Conservation (phyloP, 345 rosid genomes). For the Limnanthes douglasii region DNA sequence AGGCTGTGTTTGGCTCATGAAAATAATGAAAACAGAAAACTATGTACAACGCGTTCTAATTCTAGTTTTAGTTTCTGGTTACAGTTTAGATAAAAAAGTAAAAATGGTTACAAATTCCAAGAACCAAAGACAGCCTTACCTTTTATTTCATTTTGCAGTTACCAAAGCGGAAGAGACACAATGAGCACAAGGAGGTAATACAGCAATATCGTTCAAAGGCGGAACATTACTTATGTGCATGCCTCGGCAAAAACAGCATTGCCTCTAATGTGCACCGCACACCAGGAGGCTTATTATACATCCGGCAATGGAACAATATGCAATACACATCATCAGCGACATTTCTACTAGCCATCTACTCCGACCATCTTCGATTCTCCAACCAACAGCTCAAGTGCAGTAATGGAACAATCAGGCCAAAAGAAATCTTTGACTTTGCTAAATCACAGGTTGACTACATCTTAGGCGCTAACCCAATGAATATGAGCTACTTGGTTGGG, state of each 20-base stretch:
- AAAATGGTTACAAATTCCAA: too few species aligned
- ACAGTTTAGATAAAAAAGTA: too few species aligned
- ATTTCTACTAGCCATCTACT: slow-evolving; percentile 31
- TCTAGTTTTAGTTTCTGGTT: too few species aligned
- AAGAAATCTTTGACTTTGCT: slow-evolving; percentile 18
- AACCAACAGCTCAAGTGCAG: slow-evolving; percentile 19
- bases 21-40: too few species aligned
- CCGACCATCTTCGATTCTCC: slow-evolving; percentile 23
- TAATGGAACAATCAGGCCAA: slow-evolving; percentile 9
- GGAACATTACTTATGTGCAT: slow-evolving; percentile 37
- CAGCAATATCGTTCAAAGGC: slow-evolving; percentile 28
- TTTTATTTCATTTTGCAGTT: too few species aligned
- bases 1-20: too few species aligned
- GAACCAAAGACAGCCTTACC: too few species aligned
- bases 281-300: slow-evolving; percentile 34
- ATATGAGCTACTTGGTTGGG: slow-evolving; percentile 45
- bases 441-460: slow-evolving; percentile 52
- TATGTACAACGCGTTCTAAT: too few species aligned
- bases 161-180: slow-evolving; percentile 13
- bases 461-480: slow-evolving; percentile 41
- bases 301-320: slow-evolving; percentile 62
- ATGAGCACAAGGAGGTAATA: slow-evolving; percentile 8
- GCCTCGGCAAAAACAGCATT: slow-evolving; percentile 31
- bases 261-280: slow-evolving; percentile 31
- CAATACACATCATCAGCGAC: slow-evolving; percentile 41